A percentile compares a stretch with the other conserved stretches of the same genome.
Evolutionary conservation across 176 grass and related monocot genomes (phyloP).

Genomic region (Thalia dealbata): DNA sequence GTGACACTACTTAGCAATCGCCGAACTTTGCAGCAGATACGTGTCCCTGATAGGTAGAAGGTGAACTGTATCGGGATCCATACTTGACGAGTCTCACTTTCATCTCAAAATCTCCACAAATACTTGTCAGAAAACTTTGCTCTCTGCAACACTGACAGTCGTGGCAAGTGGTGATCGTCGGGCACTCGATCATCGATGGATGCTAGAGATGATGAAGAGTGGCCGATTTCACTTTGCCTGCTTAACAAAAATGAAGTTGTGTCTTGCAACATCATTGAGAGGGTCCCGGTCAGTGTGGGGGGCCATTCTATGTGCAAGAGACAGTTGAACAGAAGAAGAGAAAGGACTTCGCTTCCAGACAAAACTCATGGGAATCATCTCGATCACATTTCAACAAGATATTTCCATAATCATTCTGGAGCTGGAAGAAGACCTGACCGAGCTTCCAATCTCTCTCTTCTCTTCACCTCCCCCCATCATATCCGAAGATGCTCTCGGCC

Average conservation of each 20-base stretch:
- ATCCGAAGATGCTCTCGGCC: neutral
- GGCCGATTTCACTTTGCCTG: too few relatives aligned
- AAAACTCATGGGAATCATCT: conserved; percentile 2
- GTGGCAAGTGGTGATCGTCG: neutral
- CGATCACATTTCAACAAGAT: neutral
- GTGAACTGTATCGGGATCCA: neutral
- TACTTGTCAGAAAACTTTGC: neutral
- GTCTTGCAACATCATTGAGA: neutral
- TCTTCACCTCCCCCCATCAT: neutral
- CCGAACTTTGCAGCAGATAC: too few relatives aligned
- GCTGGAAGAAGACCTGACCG: neutral
- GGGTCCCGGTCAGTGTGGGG: neutral
- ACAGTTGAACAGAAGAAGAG: neutral
- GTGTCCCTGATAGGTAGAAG: neutral
- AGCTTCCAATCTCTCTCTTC: neutral
- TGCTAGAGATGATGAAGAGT: neutral
- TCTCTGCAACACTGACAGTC: neutral
- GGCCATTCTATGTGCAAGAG: neutral
- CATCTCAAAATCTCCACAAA: neutral
- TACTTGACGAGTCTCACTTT: neutral
- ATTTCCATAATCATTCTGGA: neutral
- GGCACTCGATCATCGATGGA: neutral
- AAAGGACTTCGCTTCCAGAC: neutral
- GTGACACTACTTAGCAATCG: too few relatives aligned
- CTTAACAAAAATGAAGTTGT: neutral